Conservation (phyloP, 176 grass and related monocot species). For the Triticum dicoccoides region DNA sequence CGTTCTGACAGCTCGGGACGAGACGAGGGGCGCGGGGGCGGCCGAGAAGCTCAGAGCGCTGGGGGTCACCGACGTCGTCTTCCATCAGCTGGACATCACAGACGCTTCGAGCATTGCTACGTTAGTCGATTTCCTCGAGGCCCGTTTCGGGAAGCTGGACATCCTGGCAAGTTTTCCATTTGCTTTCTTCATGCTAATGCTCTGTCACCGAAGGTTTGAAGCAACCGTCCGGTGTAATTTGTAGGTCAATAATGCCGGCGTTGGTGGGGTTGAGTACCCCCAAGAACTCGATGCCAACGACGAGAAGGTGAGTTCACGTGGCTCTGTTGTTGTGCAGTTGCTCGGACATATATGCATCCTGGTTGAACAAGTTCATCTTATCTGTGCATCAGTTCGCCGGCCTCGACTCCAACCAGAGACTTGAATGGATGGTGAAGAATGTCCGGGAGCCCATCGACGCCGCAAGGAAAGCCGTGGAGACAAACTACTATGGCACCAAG, state of each 20-base stretch:
- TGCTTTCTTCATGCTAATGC: background rate
- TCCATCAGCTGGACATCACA: slow-evolving; percentile 47
- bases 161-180: slow-evolving; percentile 8
- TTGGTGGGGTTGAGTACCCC: background rate
- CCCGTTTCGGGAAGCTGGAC: slow-evolving; percentile 43
- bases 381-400: background rate
- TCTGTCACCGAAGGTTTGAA: no score
- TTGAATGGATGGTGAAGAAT: slow-evolving; percentile 4
- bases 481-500: slow-evolving; percentile 60
- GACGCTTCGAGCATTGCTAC: slow-evolving; percentile 23
- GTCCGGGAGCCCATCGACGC: slow-evolving; percentile 9
- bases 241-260: slow-evolving; percentile 26
- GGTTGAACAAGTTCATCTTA: background rate
- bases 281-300: background rate
- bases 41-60: slow-evolving; percentile 7
- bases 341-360: background rate
- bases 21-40: slow-evolving; percentile 34
- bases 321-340: no score
- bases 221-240: background rate
- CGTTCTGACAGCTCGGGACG: slow-evolving; percentile 42
- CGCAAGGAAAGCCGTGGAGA: slow-evolving; percentile 34
- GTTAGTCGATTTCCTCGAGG: slow-evolving; percentile 31
- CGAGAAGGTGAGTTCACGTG: background rate
- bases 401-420: background rate
- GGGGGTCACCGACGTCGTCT: slow-evolving; percentile 9